Base-by-base conservation (phyloP, 192 early-diverging fungal species). In the Chytriomyces sp. region DNA sequence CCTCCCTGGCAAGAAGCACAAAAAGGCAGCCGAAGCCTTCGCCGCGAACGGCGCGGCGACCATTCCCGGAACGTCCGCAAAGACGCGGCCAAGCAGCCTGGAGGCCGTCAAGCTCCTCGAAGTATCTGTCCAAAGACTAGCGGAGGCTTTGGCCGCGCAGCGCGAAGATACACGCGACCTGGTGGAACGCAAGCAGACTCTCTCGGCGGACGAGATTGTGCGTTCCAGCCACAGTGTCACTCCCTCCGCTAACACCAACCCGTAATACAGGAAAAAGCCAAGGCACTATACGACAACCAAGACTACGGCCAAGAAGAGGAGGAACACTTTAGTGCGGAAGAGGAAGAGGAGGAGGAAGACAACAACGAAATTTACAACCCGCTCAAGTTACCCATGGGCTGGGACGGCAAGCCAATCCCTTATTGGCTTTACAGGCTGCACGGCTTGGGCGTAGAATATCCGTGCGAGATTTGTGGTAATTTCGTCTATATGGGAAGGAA, bases 341-440 rank as follows among this genome's bases (percentile, higher is more conserved):
- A 56, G 8, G 88, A 89, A 12, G 87, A 84, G 0, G 92, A 91
- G 36, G 84, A 88, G 41, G 84, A 81, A 36, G 90, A 93, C 22
- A 92, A 94, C 36, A 93, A 94, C 59, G 92, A 94, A 74, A 90
- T 95, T 52, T 99, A 99, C 76, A 99, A 99, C 66, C 96, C 96
- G 22, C 85, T 98, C 17, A 99, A 98, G 63, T 76, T 99, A 53
- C 95, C 95, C 1, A 75, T 99, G 59, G 96, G 95, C 12, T 98
- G 94, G 94, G 96, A 99, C 76, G 96, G 95, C 38, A 99, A 99
- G 77, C 96, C 95, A 22, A 99, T 99, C 80, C 96, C 96, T 22
- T 99, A 93, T 77, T 99, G 96, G 96, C 82, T 99, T 33, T 99
- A 93, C 87, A 98, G 97, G 80, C 83, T 99, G 55, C 96, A 98